A percentile compares a stretch with the other conserved stretches of the same genome.
These are phyloP conservation scores for Teratosphaeria pseudoeucalypti DNA, from an alignment of 2,329 filamentous ascomycete species.

Conservation along the genomic window DNA sequence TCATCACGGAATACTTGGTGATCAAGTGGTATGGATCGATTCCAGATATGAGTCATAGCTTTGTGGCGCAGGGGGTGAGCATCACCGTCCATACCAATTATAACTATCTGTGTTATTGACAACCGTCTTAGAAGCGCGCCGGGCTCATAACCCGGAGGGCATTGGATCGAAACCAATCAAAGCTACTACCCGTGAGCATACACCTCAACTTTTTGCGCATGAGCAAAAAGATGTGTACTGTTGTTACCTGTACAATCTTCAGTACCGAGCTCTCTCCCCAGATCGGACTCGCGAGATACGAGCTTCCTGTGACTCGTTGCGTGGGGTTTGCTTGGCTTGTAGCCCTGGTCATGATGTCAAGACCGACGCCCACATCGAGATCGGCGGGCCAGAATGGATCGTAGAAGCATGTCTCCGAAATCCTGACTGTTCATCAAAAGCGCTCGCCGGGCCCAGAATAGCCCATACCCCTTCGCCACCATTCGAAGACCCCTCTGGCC, in stretches of 20 bases:
- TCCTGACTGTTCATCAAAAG: constrained; percentile 3
- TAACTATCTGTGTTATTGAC: background rate
- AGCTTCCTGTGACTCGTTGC: too few species aligned
- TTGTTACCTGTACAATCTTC: too few species aligned
- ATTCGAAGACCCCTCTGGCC: constrained; percentile 45
- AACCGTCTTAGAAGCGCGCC: background rate
- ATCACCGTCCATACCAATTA: background rate
- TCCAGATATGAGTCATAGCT: background rate
- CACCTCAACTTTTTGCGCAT: background rate
- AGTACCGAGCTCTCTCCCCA: too few species aligned
- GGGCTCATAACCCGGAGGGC: constrained; percentile 7
- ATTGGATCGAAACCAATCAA: constrained; percentile 4
- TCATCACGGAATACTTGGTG: background rate
- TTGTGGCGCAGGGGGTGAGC: constrained; percentile 3
- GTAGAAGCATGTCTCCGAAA: too few species aligned
- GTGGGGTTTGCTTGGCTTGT: too few species aligned
- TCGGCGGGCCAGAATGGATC: too few species aligned
- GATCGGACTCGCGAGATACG: too few species aligned
- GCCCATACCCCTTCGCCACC: constrained; percentile 63
- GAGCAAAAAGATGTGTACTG: background rate
- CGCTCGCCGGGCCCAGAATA: constrained; percentile 24
- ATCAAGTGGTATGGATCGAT: background rate
- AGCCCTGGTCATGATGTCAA: too few species aligned
- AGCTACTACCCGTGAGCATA: background rate
- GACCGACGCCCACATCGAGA: too few species aligned